Base-by-base conservation (phyloP, 345 rosid genomes). In the Balakata baccata region DNA sequence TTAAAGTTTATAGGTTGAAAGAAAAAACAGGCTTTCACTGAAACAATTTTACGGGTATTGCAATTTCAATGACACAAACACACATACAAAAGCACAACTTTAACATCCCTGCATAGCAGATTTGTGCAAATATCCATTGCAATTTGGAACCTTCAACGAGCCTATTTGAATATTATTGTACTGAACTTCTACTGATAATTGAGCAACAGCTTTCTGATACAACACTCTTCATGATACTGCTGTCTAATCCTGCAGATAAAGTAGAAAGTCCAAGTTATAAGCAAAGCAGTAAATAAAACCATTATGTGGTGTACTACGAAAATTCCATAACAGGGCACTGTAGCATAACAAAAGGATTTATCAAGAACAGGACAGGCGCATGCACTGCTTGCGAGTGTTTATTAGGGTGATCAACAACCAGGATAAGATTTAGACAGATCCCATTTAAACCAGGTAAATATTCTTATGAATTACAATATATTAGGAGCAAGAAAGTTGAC, bases 221-320 rank as follows among this genome's bases (percentile, higher is more conserved):
- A 59, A 16, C 13, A 43, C 69, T 41, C 45, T 54, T 52, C 62
- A 43, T 38, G 13, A 58, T 20, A 7, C 16, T 14, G 62, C 57
- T 63, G 29, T 51, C 20, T 64, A 73, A 17, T 73, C 76, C 76
- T 73, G 76, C 61, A 73, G 12, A 51, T 14, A 7, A 62, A 39
- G 38, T 22, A 22, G 60, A 52, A 14, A 18, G 38, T 57, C 62
- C 6, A 10, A 6, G 34, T 22, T n/a, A 12, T 12, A 16, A 34
- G 46, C 18, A 50, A 5, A 16, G 39, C 0, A 41, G 18, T 6
- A 54, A 51, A 34, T 29, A 29, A 29, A 29, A 29, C 20, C 25
- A 50, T 3, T 0, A 49, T 25, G 20, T 50, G n/a, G 47, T 11
- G 34, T 29, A 29, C 34, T 5, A 50, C 3, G 6, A 53, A 34